A percentile compares a stretch with the other conserved stretches of the same genome.
phyloP scores from a whole-genome alignment of 306 rosid genomes.

The Quercus mongolica region DNA sequence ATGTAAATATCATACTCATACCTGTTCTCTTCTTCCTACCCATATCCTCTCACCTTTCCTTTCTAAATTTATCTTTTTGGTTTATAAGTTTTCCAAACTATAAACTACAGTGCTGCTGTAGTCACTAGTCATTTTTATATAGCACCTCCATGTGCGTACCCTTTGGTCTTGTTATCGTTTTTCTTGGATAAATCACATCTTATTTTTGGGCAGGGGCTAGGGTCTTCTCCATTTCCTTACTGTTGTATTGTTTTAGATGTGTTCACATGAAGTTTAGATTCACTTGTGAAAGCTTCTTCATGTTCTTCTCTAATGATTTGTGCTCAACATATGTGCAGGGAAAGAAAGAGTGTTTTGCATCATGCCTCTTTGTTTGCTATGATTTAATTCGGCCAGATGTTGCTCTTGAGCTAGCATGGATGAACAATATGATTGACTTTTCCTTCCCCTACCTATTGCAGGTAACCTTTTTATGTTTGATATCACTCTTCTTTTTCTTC shows the following conservation, averaged over 20 bases:
- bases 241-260: background rate
- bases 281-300: background rate
- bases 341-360: constrained; percentile 98
- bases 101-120: background rate
- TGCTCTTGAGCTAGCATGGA: constrained; percentile 94
- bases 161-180: background rate
- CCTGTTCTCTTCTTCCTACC: background rate
- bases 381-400: constrained; percentile 85
- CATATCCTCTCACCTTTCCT: background rate
- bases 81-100: background rate
- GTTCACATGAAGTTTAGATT: background rate
- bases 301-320: background rate
- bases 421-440: constrained; percentile 90
- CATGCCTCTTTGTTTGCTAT: constrained; percentile 95
- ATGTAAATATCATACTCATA: background rate
- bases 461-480: constrained; percentile 32
- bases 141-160: too few relatives aligned
- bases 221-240: background rate
- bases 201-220: background rate
- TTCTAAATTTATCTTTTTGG: background rate
- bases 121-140: background rate
- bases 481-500: background rate
- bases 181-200: constrained; percentile 30
- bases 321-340: constrained; percentile 50
- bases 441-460: constrained; percentile 91